Base-by-base conservation (phyloP, 2,329 filamentous ascomycete genomes). In the Cordyceps javanica region DNA sequence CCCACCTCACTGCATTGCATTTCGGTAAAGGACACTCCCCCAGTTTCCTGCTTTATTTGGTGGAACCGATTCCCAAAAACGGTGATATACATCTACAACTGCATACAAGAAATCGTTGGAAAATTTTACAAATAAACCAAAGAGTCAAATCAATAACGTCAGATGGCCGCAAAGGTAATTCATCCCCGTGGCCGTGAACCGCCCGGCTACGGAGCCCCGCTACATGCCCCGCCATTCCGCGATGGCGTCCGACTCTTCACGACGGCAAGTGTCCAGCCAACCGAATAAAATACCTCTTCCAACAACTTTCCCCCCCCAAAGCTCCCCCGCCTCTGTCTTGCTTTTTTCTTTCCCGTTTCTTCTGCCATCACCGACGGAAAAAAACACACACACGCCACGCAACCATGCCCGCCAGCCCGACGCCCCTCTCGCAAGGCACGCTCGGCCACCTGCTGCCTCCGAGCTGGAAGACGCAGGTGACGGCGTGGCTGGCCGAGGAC, bases 401-500 rank as follows among this genome's bases (percentile, higher is more conserved):
- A 6, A 26, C 14, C 38, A 59, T 51, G 52, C 38, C 46, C 5
- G 38, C 30, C 19, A 48, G 14, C 10, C 36, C 49, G 25, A 16
- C n/a, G 6, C 19, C 58, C 9, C 36, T 61, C 21, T 57, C 62
- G 2, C 73, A 76, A 62, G 78, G 78, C 71, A 69, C 70, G 51
- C 74, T 80, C 54, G 75, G 75, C 66, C 85, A 96, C 70, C 83
- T 97, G 62, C 85, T 97, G 44, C 92, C 93, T 0, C 82, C 86
- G 23, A 89, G 86, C 62, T 97, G 91, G 85, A 96, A 93, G 71
- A 81, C 86, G 51, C 82, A 87, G 63, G 84, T 97, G 62, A 82
- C 87, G 25, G 76, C 82, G 67, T 99, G 94, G 94, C 87, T 97
- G 14, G 89, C 91, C 67, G 94, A 99, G 75, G 94, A 99, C 76